Evolutionary conservation across 306 rosid species (phyloP), one percentile per base, ranked within the genome.

Genomic region (Casuarina glauca): DNA sequence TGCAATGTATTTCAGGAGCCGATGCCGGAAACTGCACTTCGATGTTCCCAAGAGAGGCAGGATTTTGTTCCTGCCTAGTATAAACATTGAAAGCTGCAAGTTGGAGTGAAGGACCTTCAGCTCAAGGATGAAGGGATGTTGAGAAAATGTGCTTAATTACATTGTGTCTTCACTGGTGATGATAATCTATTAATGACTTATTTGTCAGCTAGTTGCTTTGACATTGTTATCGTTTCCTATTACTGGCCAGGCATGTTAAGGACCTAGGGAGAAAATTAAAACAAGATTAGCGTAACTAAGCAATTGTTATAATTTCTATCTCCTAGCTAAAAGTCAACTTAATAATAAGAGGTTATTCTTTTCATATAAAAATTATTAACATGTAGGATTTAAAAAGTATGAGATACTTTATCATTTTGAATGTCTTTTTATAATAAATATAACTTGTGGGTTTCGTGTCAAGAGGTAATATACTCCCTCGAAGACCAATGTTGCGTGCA

Each of bases 81-180:
- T 74, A 58, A 67, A 70, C 86, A 82, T 82, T 55, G 86, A 68
- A 57, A 82, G 54, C 86, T 82, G 80, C 82, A 69, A 35, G 19
- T 1, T 32, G 52, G 55, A 17, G 4, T 6, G 26, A 63, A 38
- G 39, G 36, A 63, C 44, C 46, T 38, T 63, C 13, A 63, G 69
- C 69, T 38, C 26, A 38, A 63, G 45, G 2, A 38, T 9, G 39
- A 39, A 63, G 4, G 17, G 4, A 58, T 63, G 15, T 16, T 16
- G 38, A 0, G n/a, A 38, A 36, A 63, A 36, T 38, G 1, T 11
- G 44, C 44, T 62, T 35, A 4, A 62, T 13, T 36, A 61, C 13
- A 54, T 0, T 54, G 8, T n/a, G 32, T 6, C 17, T 17, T 54
- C 61, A 54, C n/a, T n/a, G n/a, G 61, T 26, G 32, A 26, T 26